Evolutionary conservation across 345 rosid species (phyloP).

Genomic region (Gossypium rotundifolium): DNA sequence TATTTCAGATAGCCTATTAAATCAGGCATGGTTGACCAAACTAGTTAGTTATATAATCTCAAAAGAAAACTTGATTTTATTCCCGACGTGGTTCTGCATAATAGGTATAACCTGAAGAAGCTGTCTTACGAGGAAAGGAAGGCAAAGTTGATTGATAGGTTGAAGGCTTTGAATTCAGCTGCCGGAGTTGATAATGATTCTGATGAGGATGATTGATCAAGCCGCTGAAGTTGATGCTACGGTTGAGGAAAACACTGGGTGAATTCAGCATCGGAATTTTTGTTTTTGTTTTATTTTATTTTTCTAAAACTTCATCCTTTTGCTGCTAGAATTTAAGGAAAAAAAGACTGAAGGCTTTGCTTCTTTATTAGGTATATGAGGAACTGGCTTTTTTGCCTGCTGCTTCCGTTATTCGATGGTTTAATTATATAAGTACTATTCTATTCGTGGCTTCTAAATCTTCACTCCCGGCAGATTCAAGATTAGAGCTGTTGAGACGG

Average conservation of each 20-base stretch:
- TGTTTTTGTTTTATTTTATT: no score
- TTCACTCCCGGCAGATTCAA: no score
- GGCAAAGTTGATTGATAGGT: constrained; percentile 38
- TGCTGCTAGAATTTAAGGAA: neutral
- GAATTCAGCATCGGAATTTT: constrained; percentile 9
- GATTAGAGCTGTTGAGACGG: no score
- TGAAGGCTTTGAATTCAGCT: constrained; percentile 36
- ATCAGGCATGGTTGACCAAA: neutral
- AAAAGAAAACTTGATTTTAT: neutral
- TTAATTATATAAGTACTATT: neutral
- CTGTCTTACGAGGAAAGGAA: constrained; percentile 49
- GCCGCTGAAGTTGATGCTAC: neutral
- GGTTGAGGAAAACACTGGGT: neutral
- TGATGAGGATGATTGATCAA: constrained; percentile 16
- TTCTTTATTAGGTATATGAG: neutral
- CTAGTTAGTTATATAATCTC: neutral
- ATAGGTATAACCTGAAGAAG: constrained; percentile 47
- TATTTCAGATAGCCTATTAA: neutral
- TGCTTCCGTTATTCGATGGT: neutral
- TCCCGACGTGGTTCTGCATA: neutral
- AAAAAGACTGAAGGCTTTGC: neutral
- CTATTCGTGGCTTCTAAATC: no score
- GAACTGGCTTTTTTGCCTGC: neutral
- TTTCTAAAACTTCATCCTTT: neutral
- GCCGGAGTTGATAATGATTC: constrained; percentile 13